Conservation (phyloP, 2,329 filamentous ascomycete genomes). For the Colletotrichum acutatum region DNA sequence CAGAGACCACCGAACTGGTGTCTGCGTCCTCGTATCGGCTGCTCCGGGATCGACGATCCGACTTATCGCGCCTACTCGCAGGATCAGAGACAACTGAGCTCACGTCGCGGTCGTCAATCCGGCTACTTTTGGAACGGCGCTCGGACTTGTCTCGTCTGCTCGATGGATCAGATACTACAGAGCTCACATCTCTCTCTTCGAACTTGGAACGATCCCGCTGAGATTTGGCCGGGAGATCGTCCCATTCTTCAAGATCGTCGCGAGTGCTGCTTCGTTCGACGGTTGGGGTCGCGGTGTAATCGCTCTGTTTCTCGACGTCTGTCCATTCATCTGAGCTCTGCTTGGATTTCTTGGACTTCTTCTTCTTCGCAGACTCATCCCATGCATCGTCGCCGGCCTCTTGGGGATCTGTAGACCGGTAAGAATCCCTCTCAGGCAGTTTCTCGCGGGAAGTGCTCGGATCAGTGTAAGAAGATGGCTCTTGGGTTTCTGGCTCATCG, state of each 20-base stretch:
- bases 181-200: constrained; percentile 59
- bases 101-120: constrained; percentile 57
- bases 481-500: constrained; percentile 34
- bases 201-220: constrained; percentile 41
- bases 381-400: constrained; percentile 39
- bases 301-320: constrained; percentile 32
- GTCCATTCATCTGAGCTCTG: constrained; percentile 36
- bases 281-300: background rate
- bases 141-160: constrained; percentile 47
- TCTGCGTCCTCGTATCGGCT: constrained; percentile 57
- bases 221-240: constrained; percentile 27
- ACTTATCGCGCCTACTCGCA: constrained; percentile 43
- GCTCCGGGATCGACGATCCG: constrained; percentile 51
- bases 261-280: constrained; percentile 9
- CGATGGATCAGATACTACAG: constrained; percentile 59
- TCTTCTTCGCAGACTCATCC: constrained; percentile 44
- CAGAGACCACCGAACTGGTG: constrained; percentile 53
- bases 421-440: constrained; percentile 12
- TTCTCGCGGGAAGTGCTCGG: background rate
- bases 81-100: constrained; percentile 62
- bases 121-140: constrained; percentile 49
- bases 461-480: background rate
- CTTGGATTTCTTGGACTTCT: constrained; percentile 45
- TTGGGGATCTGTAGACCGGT: constrained; percentile 35
- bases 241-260: constrained; percentile 11